Evolutionary conservation across 495 filamentous ascomycete species (phyloP), one percentile per base, ranked within the genome.

Genomic region (Aspergillus taichungensis): DNA sequence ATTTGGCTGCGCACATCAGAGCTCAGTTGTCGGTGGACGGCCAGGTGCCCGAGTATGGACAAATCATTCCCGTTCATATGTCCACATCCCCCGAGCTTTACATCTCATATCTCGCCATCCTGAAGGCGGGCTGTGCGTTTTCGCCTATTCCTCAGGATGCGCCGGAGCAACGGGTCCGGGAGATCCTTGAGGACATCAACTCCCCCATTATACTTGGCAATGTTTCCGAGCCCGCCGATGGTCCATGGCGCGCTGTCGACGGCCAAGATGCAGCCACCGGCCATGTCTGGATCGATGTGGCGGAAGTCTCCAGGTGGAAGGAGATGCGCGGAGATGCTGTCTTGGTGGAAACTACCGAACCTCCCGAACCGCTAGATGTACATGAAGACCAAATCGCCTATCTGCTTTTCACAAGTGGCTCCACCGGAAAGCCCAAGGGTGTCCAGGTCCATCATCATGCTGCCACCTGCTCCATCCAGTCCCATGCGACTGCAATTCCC

Each of bases 331-430:
- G 44, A 5, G 42, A 43, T 14, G n/a, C 46, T 27, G 18, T 11
- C 11, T 13, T 36, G 13, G 11, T 30, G n/a, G 13, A 11, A 7
- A 7, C 30, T 6, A 4, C 30, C 8, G 11, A 40, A 6, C 28
- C 37, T 13, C 27, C 52, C 3, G 41, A 43, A 1, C 13, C 37
- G 4, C 29, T 52, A 11, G 39, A 48, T 42, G 51, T 57, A 29
- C 27, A 43, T 3, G 37, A 50, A 34, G 45, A 51, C 29, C 73
- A 85, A 46, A 56, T 83, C 6, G 87, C 87, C 8, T 94, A 94
- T 60, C 74, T 95, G 30, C 80, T 94, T 68, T 95, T 90, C 54
- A 95, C 88, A 1, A 87, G 82, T 27, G 88, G 88, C 11, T 87
- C 85, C 6, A 94, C 87, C 1, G 88, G 88, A 6, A 76, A 75